Percentiles rank a stretch among this genome's conserved stretches.
Conservation (phyloP, 805 yeast genomes). For the Starmera amethionina region DNA sequence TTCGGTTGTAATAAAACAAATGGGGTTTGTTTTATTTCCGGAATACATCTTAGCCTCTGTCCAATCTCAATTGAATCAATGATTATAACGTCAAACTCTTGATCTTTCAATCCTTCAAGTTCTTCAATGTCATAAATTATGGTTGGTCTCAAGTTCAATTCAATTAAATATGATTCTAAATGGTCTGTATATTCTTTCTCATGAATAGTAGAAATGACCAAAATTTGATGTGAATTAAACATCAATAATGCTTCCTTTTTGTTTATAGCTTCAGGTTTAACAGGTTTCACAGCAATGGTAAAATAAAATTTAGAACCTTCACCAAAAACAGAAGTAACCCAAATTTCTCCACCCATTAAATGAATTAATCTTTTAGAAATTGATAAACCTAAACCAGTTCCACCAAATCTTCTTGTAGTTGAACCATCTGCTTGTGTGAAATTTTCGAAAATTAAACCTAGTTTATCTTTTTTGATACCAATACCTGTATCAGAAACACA, state of each 20-base stretch:
- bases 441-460: constrained; percentile 79
- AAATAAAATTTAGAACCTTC: constrained; percentile 78
- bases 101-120: constrained; percentile 36
- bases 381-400: constrained; percentile 83
- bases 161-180: constrained; percentile 39
- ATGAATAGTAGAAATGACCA: constrained; percentile 63
- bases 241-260: constrained; percentile 64
- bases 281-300: constrained; percentile 71
- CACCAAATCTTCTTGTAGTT: constrained; percentile 86
- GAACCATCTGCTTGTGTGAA: constrained; percentile 94
- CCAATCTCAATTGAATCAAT: constrained; percentile 76
- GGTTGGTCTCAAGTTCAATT: constrained; percentile 52
- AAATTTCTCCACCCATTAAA: constrained; percentile 88
- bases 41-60: constrained; percentile 51
- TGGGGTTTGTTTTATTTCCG: constrained; percentile 80
- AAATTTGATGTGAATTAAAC: constrained; percentile 57
- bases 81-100: constrained; percentile 68
- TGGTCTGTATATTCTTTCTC: constrained; percentile 37
- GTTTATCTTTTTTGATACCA: constrained; percentile 78
- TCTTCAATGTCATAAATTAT: constrained; percentile 47
- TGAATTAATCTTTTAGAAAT: constrained; percentile 82
- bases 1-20: constrained; percentile 69
- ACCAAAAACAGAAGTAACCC: constrained; percentile 80
- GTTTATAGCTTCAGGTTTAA: constrained; percentile 44
- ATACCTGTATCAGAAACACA: constrained; percentile 89